Evolutionary conservation across 441 rosid species (phyloP), one percentile per base, ranked within the genome.

Genomic region (Aleurites moluccanus): DNA sequence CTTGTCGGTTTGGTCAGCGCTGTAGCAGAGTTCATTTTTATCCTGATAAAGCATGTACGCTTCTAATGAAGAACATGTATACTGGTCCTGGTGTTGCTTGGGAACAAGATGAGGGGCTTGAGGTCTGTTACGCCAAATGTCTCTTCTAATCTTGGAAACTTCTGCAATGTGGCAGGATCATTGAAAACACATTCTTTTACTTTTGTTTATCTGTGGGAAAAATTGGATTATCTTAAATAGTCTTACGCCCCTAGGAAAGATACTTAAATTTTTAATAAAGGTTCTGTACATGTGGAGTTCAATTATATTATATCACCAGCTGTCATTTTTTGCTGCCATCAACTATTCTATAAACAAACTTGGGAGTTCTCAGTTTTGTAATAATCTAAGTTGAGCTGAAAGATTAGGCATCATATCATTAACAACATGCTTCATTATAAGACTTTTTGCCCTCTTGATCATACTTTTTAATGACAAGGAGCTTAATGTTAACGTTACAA

Each of bases 51-150:
- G 89, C 98, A 0, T 87, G 90, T 89, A 93, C 97, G 11, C 68
- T 96, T 63, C 93, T 96, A 21, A 84, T 96, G 80, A 96, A 81
- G 89, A 96, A 91, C 86, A 96, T 96, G 97, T 96, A 92, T 78
- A 91, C 80, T 84, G 97, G 97, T 80, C 98, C 96, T 74, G 97
- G 98, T 83, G 87, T 88, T 85, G 87, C 90, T 38, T 91, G 92
- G 94, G 97, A 96, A 81, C 99, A 93, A 73, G 98, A 93, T 85
- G 99, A 96, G 88, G 97, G 94, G 88, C 98, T 96, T 72, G 99
- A 96, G 97, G 99, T 95, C 94, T 89, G 97, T 93, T n/a, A n/a
- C n/a, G n/a, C n/a, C n/a, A n/a, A n/a, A n/a, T n/a, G n/a, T n/a
- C n/a, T n/a, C n/a, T n/a, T n/a, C n/a, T n/a, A n/a, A 73, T 78